Conservation (phyloP, 169 alveolate genomes). For the Plasmodium yoelii region DNA sequence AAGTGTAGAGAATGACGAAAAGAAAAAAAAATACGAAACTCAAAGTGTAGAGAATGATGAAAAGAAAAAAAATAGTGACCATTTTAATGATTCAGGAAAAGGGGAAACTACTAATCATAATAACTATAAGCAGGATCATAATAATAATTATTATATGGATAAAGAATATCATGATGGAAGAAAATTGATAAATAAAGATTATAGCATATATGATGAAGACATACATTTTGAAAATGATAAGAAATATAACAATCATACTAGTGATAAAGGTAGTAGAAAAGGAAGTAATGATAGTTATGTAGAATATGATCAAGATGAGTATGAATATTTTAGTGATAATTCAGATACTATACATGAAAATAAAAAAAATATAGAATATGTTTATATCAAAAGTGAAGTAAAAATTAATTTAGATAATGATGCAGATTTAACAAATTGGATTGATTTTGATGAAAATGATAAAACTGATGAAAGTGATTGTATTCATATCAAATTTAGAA, state of each 20-base stretch:
- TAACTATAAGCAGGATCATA: no score
- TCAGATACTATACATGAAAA: conserved; percentile 6
- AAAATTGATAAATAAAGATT: no score
- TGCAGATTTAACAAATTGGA: conserved; percentile 39
- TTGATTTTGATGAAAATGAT: conserved; percentile 2
- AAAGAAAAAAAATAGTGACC: no score
- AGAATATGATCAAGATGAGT: not conserved
- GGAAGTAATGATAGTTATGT: not conserved
- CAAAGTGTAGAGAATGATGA: no score
- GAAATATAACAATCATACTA: not conserved
- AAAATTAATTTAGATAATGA: conserved; percentile 25
- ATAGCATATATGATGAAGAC: not conserved
- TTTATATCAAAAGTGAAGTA: not conserved
- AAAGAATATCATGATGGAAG: no score
- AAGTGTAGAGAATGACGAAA: no score
- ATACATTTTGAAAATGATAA: not conserved
- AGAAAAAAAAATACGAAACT: no score
- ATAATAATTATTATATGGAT: no score
- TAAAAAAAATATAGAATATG: conserved; percentile 17
- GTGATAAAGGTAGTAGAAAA: not conserved
- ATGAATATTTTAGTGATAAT: conserved; percentile 29
- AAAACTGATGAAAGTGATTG: not conserved
- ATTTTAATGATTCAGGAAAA: no score
- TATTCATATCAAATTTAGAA: conserved; percentile 22
- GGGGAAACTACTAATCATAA: no score